Percentiles rank a stretch among this genome's conserved stretches.
phyloP scores from a whole-genome alignment of 2,329 filamentous ascomycete genomes.

The Penicillium sp. region DNA sequence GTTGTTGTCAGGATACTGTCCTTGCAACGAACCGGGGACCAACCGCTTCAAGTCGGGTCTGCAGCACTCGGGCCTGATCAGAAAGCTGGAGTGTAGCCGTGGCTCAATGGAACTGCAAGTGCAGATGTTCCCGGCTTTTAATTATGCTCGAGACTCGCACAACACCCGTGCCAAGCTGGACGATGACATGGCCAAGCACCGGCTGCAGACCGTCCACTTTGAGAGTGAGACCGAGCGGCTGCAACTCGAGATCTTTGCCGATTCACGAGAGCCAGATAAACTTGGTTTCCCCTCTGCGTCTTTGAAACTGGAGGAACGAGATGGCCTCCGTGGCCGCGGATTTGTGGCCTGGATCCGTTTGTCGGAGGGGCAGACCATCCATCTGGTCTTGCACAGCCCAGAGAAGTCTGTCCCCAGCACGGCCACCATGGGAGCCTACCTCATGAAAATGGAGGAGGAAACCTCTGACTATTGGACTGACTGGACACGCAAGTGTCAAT shows the following conservation, averaged over 20 bases:
- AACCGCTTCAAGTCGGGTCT: conserved; percentile 47
- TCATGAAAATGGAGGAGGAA: conserved; percentile 64
- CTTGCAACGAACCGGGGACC: conserved; percentile 41
- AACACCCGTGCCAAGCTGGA: conserved; percentile 32
- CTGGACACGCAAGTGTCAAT: conserved; percentile 69
- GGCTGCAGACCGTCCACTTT: conserved; percentile 63
- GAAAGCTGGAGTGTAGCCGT: conserved; percentile 70
- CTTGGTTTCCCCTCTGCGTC: conserved; percentile 48
- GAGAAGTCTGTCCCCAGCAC: conserved; percentile 56
- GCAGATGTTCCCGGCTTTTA: conserved; percentile 70
- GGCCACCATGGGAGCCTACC: conserved; percentile 55
- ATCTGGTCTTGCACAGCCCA: conserved; percentile 66
- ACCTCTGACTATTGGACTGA: conserved; percentile 71
- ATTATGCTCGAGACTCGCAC: conserved; percentile 65
- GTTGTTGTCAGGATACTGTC: conserved; percentile 32
- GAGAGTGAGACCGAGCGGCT: conserved; percentile 58
- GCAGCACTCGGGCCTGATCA: conserved; percentile 54
- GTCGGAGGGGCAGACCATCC: conserved; percentile 65
- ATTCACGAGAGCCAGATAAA: conserved; percentile 52
- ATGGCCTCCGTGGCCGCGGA: conserved; percentile 59
- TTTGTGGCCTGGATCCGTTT: conserved; percentile 60
- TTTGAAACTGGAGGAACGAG: conserved; percentile 54
- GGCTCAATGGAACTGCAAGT: conserved; percentile 64
- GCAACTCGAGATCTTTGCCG: conserved; percentile 66
- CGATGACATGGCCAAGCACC: conserved; percentile 35